Evolutionary conservation across 2,329 filamentous ascomycete species (phyloP), one percentile per base, ranked within the genome.

Genomic region (Passalora sequoiae): DNA sequence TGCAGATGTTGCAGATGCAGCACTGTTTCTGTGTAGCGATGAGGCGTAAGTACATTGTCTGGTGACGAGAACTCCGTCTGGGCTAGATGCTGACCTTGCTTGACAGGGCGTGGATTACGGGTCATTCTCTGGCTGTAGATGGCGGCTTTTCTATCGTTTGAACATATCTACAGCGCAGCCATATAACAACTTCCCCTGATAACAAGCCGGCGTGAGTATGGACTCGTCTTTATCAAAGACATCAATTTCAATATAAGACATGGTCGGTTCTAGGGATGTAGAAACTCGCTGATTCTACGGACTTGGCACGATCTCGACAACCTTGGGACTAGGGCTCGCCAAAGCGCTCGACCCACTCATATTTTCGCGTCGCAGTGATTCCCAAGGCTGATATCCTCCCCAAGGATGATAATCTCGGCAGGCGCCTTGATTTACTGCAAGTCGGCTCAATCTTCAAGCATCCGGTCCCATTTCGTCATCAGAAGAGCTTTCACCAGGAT

Each of bases 1-100:
- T 2, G 27, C 28, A 19, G 41, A 44, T 33, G 25, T 44, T 25
- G 41, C 41, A 12, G 33, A 39, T 33, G 41, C 41, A 4, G 41
- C 41, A 5, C 15, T 44, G 25, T 44, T 44, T 17, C 28, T 44
- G 19, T 39, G 35, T 24, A 38, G 41, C 8, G 35, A 44, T 28
- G 35, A 44, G 28, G 19, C 41, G 41, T 44, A 22, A 44, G 41
- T 38, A 4, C 33, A 38, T 22, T n/a, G 4, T 7, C 12, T 10
- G 3, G 12, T 6, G 4, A 4, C 8, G 8, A 25, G 20, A 20
- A 22, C 3, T 13, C 15, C 9, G 36, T 22, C 6, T 12, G n/a
- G n/a, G n/a, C n/a, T n/a, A 8, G 4, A 4, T 30, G 29, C 25
- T 45, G 17, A 40, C 37, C 9, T n/a, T 17, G 2, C 13, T 33